Percentiles rank a stretch among this genome's conserved stretches.
Evolutionary conservation across 2,329 filamentous ascomycete species (phyloP).

Genomic region (Aureobasidium leucospermi): DNA sequence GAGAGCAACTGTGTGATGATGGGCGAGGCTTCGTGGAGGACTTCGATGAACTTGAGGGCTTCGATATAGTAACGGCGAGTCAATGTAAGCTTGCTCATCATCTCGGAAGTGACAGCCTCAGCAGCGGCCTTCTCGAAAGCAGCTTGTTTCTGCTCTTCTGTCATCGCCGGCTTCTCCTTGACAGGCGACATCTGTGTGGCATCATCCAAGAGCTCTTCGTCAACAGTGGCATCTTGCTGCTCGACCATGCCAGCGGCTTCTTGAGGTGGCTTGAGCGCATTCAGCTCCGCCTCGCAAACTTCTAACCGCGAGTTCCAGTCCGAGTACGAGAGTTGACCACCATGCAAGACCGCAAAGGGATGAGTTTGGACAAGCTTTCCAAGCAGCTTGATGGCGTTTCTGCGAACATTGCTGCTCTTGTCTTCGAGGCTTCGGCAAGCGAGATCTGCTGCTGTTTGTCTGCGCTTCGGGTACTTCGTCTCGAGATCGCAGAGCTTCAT

Average conservation of each 20-base stretch:
- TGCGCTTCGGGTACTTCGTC: slow-evolving; percentile 87
- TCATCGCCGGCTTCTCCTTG: slow-evolving; percentile 61
- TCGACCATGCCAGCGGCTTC: slow-evolving; percentile 70
- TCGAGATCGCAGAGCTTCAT: slow-evolving; percentile 88
- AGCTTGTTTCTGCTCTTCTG: slow-evolving; percentile 67
- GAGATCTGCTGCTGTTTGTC: slow-evolving; percentile 79
- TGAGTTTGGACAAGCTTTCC: slow-evolving; percentile 86
- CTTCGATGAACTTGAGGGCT: slow-evolving; percentile 86
- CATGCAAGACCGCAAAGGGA: slow-evolving; percentile 87
- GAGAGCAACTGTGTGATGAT: slow-evolving; percentile 81
- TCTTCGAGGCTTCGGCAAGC: slow-evolving; percentile 87
- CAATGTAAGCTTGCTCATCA: slow-evolving; percentile 78
- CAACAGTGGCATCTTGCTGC: slow-evolving; percentile 57
- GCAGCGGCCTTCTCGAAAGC: slow-evolving; percentile 73
- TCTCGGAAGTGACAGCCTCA: slow-evolving; percentile 81
- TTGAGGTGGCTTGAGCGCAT: slow-evolving; percentile 70
- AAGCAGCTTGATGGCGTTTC: slow-evolving; percentile 90
- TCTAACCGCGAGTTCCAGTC: slow-evolving; percentile 82
- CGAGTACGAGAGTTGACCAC: slow-evolving; percentile 72
- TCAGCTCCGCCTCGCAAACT: slow-evolving; percentile 73
- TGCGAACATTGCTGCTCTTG: slow-evolving; percentile 93
- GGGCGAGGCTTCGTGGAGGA: slow-evolving; percentile 73
- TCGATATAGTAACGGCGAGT: slow-evolving; percentile 90
- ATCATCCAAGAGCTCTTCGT: slow-evolving; percentile 75
- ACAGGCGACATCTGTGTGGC: slow-evolving; percentile 65